Conservation (phyloP, 2,329 filamentous ascomycete genomes). For the Cladosporium sp. region DNA sequence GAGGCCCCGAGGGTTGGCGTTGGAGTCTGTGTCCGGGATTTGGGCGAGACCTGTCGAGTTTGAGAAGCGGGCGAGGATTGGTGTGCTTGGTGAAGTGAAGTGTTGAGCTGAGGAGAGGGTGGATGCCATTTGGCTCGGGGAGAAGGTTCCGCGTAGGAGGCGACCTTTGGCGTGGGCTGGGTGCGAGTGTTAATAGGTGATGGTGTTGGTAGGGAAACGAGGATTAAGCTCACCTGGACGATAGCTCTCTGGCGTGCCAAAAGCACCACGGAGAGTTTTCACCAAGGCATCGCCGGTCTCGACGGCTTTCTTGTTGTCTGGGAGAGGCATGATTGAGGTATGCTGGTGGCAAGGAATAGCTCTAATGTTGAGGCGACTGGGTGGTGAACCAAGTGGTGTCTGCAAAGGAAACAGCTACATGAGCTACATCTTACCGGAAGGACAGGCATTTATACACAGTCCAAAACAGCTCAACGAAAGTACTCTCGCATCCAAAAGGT, state of each 20-base stretch:
- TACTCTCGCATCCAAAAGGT: no score
- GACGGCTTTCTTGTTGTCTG: constrained; percentile 16
- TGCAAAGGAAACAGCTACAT: no score
- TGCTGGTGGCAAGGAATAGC: no score
- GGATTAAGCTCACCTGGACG: constrained; percentile 19
- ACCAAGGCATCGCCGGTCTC: constrained; percentile 21
- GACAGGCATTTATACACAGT: no score
- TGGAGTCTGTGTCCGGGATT: constrained; percentile 24
- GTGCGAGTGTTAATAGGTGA: background rate
- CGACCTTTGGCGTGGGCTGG: constrained; percentile 52
- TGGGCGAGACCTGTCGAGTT: constrained; percentile 23
- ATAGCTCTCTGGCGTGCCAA: constrained; percentile 21
- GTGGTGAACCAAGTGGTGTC: no score
- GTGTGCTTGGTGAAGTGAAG: constrained; percentile 21
- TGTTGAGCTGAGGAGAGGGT: constrained; percentile 33
- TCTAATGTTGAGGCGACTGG: no score
- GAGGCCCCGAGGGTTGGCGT: constrained; percentile 37
- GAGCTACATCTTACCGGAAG: no score
- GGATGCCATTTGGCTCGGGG: constrained; percentile 41
- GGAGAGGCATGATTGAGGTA: constrained; percentile 29
- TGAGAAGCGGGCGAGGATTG: constrained; percentile 25
- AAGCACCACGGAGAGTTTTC: constrained; percentile 21
- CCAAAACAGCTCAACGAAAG: no score
- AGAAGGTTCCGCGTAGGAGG: constrained; percentile 50
- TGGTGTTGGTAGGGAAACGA: background rate